Evolutionary conservation across 352 stramenopile genomes (phyloP), one percentile per base, ranked within the genome.

Genomic region (Globisporangium nunn): DNA sequence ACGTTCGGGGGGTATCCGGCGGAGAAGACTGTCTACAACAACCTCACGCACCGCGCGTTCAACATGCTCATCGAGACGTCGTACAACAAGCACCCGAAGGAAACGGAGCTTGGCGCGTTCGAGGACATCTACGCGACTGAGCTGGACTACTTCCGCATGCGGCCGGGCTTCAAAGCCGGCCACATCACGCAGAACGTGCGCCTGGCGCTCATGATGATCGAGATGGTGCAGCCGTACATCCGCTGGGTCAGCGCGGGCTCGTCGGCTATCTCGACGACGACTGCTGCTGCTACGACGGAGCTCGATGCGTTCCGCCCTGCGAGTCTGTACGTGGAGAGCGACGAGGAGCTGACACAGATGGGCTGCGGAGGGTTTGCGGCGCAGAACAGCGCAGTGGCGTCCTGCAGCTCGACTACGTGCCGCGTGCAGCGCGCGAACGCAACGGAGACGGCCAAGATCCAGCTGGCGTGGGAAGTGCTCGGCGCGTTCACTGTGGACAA

Each of bases 31-130:
- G 49, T 75, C 12, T 98, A 98, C 74, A 96, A 97, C 58, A 95
- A 96, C 63, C 77, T 84, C 6, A 97, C 85, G 11, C 78, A 98
- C 47, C 86, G 96, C 17, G 80, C 88, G 11, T 98, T 98, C 64
- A 98, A 98, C 52, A 96, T 99, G 64, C 72, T 99, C 1, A 85
- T 99, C 33, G 96, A 99, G 66, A 98, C 95, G 4, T 97, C 89
- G 31, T 67, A 96, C 58, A 71, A 56, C n/a, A 98, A 98, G 58
- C 67, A 86, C 28, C 96, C 96, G 0, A 48, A 45, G 3, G 69
- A 86, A 53, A 59, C 52, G 15, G 56, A 76, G 3, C 68, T 99
- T 30, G 96, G 96, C 14, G 71, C 66, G 6, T 70, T 71, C 23
- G 69, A 83, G 18, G 80, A 91, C 46, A 14, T 95, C 12, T 92